Evolutionary conservation across 116 monocot genomes (phyloP).

Genomic region (Posidonia oceanica): DNA sequence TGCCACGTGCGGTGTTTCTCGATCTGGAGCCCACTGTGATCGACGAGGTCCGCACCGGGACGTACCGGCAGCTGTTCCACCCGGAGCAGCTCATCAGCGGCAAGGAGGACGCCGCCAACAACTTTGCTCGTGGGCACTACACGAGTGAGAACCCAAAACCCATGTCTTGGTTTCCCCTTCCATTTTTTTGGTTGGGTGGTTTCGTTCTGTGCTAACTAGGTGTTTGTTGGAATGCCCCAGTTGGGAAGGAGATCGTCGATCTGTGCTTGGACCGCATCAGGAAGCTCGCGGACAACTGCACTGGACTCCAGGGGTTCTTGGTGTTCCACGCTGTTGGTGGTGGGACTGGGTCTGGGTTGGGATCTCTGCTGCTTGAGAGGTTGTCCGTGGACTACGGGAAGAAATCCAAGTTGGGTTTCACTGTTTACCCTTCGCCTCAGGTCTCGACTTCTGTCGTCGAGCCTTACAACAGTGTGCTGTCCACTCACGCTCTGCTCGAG

Average conservation of each 20-base stretch:
- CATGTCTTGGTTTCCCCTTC: too few species aligned
- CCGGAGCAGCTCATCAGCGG: constrained; percentile 46
- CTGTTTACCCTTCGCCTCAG: constrained; percentile 29
- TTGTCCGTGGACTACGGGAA: constrained; percentile 33
- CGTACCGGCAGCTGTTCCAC: constrained; percentile 38
- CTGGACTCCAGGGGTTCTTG: constrained; percentile 28
- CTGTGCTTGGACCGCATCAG: constrained; percentile 25
- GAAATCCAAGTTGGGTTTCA: constrained; percentile 34
- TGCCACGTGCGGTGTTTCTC: constrained; percentile 30
- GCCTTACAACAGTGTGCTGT: constrained; percentile 33
- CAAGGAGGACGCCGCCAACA: constrained; percentile 44
- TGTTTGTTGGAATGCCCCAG: background rate
- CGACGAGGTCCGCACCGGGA: constrained; percentile 32
- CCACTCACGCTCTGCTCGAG: constrained; percentile 34
- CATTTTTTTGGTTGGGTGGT: background rate
- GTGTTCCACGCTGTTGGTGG: constrained; percentile 31
- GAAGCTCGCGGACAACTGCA: constrained; percentile 35
- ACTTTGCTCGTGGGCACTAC: constrained; percentile 47
- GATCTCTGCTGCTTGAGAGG: constrained; percentile 22
- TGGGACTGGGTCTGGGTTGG: constrained; percentile 29
- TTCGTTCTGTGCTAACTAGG: background rate
- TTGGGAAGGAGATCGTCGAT: constrained; percentile 35
- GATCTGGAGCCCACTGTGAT: constrained; percentile 47
- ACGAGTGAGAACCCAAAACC: constrained; percentile 13
- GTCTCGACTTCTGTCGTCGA: constrained; percentile 34